These are phyloP conservation scores for Trametes coccinea DNA, from an alignment of 768 basidiomycete species.

Conservation along the genomic window DNA sequence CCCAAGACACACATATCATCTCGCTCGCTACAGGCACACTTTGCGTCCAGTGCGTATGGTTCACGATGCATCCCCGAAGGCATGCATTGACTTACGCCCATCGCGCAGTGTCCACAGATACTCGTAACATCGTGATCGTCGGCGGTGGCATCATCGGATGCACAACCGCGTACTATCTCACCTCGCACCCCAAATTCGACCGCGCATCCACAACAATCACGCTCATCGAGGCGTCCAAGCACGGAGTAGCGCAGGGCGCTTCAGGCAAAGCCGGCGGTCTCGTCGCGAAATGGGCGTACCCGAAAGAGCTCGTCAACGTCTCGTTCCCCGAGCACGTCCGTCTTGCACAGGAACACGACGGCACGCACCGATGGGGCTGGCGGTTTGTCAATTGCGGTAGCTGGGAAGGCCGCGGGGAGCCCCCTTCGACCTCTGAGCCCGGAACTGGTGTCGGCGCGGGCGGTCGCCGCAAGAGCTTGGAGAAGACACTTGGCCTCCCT, in stretches of 20 bases:
- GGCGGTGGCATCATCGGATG: constrained; percentile 89
- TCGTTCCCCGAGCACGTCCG: constrained; percentile 76
- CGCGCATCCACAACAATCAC: constrained; percentile 47
- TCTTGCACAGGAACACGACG: constrained; percentile 69
- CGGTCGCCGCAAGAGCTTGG: constrained; percentile 45
- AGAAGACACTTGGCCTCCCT: constrained; percentile 54
- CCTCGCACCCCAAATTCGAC: constrained; percentile 53
- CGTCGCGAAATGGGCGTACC: constrained; percentile 80
- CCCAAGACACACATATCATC: no score
- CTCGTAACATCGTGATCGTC: constrained; percentile 62
- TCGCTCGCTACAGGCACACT: no score
- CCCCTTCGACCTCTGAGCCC: constrained; percentile 7
- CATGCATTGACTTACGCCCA: no score
- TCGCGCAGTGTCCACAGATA: neutral
- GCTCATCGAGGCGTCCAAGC: constrained; percentile 68
- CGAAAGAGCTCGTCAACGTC: constrained; percentile 64
- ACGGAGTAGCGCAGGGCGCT: constrained; percentile 73
- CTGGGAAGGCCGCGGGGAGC: constrained; percentile 67
- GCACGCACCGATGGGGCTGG: constrained; percentile 80
- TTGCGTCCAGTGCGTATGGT: no score
- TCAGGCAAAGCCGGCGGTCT: constrained; percentile 86
- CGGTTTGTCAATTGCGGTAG: constrained; percentile 69
- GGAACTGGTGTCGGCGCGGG: constrained; percentile 34
- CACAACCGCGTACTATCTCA: constrained; percentile 79
- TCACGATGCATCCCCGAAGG: no score